phyloP scores from a whole-genome alignment of 768 basidiomycete genomes.

The Suillus paluster region DNA sequence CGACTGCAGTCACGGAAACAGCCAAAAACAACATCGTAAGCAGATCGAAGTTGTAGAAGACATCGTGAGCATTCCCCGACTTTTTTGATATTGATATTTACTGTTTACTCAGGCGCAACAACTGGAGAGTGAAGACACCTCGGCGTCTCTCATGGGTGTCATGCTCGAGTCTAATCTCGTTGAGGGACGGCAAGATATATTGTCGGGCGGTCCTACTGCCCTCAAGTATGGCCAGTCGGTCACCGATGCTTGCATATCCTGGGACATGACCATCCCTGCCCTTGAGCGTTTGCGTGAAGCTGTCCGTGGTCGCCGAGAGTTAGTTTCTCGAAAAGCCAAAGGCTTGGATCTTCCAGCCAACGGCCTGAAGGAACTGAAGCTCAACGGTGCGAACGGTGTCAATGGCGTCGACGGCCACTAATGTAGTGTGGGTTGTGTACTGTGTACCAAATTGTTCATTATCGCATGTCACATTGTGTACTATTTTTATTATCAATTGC shows the following conservation, averaged over 20 bases:
- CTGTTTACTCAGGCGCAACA: slow-evolving; percentile 62
- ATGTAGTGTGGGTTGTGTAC: neutral
- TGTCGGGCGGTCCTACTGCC: slow-evolving; percentile 67
- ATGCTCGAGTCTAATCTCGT: slow-evolving; percentile 95
- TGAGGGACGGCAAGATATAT: slow-evolving; percentile 87
- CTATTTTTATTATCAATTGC: neutral
- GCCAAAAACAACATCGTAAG: slow-evolving; percentile 86
- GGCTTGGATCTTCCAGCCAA: slow-evolving; percentile 12
- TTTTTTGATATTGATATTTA: slow-evolving; percentile 15
- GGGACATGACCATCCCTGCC: slow-evolving; percentile 83
- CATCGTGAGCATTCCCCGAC: slow-evolving; percentile 59
- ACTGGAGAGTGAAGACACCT: slow-evolving; percentile 72
- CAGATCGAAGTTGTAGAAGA: slow-evolving; percentile 90
- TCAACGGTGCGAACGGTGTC: slow-evolving; percentile 14
- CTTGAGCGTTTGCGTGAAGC: slow-evolving; percentile 88
- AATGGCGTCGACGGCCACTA: slow-evolving; percentile 7
- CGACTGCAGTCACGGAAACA: slow-evolving; percentile 97
- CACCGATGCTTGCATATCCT: slow-evolving; percentile 89
- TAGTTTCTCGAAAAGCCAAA: slow-evolving; percentile 40
- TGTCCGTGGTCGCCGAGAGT: slow-evolving; percentile 73
- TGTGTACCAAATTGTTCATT: neutral
- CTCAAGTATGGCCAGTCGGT: slow-evolving; percentile 86
- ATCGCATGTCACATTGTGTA: neutral
- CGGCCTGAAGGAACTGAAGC: slow-evolving; percentile 17
- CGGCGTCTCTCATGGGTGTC: slow-evolving; percentile 80